Percentiles rank a stretch among this genome's conserved stretches.
phyloP scores from a whole-genome alignment of 176 grass and related monocot species.

The Oryza punctata region DNA sequence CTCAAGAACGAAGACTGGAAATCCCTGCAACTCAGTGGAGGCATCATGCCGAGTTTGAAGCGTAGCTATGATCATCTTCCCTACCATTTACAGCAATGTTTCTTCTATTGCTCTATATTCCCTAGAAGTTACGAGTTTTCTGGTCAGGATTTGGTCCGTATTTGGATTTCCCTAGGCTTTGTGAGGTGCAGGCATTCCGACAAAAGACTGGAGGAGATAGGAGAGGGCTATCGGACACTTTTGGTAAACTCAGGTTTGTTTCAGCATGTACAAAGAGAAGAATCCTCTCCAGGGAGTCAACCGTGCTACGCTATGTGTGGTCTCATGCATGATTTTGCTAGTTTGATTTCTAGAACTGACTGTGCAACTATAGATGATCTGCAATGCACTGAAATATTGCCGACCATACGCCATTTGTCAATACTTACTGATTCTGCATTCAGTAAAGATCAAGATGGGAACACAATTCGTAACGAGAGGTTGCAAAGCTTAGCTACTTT shows the following conservation, averaged over 20 bases:
- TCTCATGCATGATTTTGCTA: slow-evolving; percentile 54
- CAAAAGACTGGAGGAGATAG: slow-evolving; percentile 50
- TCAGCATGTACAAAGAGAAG: neutral
- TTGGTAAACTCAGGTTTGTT: slow-evolving; percentile 38
- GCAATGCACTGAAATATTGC: neutral
- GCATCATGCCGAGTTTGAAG: slow-evolving; percentile 41
- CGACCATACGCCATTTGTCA: slow-evolving; percentile 24
- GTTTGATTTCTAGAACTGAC: neutral
- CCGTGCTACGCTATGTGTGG: slow-evolving; percentile 25
- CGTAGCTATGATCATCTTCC: slow-evolving; percentile 34
- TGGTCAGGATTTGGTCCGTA: neutral
- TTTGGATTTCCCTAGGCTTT: slow-evolving; percentile 68
- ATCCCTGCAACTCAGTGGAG: neutral
- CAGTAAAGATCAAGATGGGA: neutral
- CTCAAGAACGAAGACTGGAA: slow-evolving; percentile 44
- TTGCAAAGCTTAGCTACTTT: neutral
- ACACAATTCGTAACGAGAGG: neutral
- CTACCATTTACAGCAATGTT: slow-evolving; percentile 31
- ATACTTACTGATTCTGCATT: slow-evolving; percentile 17
- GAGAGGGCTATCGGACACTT: slow-evolving; percentile 22
- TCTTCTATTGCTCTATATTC: slow-evolving; percentile 16
- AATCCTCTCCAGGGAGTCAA: too few relatives aligned
- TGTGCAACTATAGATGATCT: slow-evolving; percentile 6
- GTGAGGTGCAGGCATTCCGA: too few relatives aligned
- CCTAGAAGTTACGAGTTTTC: neutral